phyloP scores from a whole-genome alignment of 2,329 filamentous ascomycete species.

The Epichloe sibirici region DNA sequence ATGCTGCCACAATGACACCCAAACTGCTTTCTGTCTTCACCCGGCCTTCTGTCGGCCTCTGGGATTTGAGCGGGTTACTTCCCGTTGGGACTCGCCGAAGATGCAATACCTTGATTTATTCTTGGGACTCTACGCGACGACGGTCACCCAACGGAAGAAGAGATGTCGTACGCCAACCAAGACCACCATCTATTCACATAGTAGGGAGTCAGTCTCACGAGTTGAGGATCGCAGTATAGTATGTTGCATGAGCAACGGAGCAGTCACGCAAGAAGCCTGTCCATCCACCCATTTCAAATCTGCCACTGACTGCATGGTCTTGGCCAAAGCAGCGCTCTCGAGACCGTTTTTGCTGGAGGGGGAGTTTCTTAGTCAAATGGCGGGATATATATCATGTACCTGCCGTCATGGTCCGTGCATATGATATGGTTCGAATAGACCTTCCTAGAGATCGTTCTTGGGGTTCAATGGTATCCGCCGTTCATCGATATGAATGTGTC shows the following conservation, averaged over 20 bases:
- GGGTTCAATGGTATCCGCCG: background rate
- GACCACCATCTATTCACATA: background rate
- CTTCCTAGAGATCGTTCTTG: background rate
- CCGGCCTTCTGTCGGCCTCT: constrained; percentile 5
- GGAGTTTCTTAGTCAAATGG: background rate
- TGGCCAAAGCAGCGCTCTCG: background rate
- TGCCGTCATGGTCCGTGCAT: background rate
- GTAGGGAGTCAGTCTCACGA: background rate
- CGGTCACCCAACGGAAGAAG: background rate
- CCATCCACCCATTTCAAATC: background rate
- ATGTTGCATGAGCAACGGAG: too few relatives aligned
- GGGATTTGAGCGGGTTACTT: constrained; percentile 11
- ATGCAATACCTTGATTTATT: constrained; percentile 7
- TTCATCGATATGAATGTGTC: too few relatives aligned
- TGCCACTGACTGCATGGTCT: background rate
- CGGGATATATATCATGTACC: background rate
- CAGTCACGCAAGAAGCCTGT: background rate
- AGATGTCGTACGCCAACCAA: background rate
- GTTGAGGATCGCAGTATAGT: background rate
- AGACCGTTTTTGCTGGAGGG: background rate
- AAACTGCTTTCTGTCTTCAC: constrained; percentile 3
- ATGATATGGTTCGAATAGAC: background rate
- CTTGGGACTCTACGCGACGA: constrained; percentile 3
- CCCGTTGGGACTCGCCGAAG: constrained; percentile 10
- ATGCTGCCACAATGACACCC: constrained; percentile 2